Conservation (phyloP, 306 rosid genomes). For the Lathyrus aphaca region DNA sequence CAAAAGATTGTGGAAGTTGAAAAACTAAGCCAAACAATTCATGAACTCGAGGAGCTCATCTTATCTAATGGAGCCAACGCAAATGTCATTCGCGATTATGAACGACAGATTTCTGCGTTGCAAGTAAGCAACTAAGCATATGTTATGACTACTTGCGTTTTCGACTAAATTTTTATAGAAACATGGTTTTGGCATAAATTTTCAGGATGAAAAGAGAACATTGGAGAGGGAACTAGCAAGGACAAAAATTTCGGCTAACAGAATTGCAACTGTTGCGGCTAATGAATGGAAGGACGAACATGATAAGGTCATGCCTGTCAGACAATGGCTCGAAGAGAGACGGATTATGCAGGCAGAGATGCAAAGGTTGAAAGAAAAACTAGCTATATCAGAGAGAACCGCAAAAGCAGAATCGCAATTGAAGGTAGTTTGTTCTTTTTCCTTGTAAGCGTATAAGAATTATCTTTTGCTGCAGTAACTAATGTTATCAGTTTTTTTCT, state of each 20-base stretch:
- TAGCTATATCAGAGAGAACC: constrained; percentile 81
- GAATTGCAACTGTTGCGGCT: constrained; percentile 82
- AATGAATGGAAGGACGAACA: constrained; percentile 97
- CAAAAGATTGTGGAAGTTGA: constrained; percentile 90
- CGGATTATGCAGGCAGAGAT: constrained; percentile 91
- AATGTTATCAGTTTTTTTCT: constrained; percentile 27
- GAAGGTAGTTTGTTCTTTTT: constrained; percentile 55
- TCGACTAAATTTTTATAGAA: constrained; percentile 12
- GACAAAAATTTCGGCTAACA: constrained; percentile 74
- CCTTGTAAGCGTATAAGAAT: constrained; percentile 2
- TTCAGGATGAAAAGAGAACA: constrained; percentile 89
- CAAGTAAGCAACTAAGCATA: constrained; percentile 65
- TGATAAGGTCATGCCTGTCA: constrained; percentile 92
- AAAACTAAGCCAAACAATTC: constrained; percentile 88
- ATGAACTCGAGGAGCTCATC: constrained; percentile 84
- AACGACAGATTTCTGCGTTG: constrained; percentile 68
- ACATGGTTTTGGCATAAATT: constrained; percentile 36
- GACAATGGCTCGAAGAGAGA: constrained; percentile 94
- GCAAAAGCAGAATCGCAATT: constrained; percentile 93
- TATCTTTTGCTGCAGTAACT: background rate
- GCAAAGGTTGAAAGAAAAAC: constrained; percentile 85
- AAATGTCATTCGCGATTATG: constrained; percentile 74
- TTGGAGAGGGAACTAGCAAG: constrained; percentile 91
- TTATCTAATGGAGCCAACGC: constrained; percentile 78
- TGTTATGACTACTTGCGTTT: background rate